Base-by-base conservation (phyloP, 768 basidiomycete genomes). In the Lactarius psammicola region DNA sequence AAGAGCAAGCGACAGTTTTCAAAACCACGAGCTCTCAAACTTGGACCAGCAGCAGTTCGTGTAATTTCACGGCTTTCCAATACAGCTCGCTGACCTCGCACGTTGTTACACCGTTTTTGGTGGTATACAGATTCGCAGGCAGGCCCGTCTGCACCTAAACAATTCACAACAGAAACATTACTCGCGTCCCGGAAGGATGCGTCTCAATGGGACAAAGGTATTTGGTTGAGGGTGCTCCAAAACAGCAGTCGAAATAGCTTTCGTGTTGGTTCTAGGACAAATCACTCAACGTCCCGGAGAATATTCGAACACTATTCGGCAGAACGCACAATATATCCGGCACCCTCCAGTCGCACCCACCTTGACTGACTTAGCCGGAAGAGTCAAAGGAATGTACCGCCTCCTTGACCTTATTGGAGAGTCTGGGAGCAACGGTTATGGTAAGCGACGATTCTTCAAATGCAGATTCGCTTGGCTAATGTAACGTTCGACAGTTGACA, bases 331-430 rank as follows among this genome's bases (percentile, higher is more conserved):
- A 38, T 15, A 20, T 49, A 55, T 10, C 34, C n/a, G 15, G 28
- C 54, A n/a, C 3, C 13, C 31, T 33, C n/a, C 18, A 20, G 28
- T 26, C 5, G 46, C 4, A 23, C n/a, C 15, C 23, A 33, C 31
- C 15, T 56, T 36, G 13, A 44, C 28, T 6, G 56, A 66, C 49
- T n/a, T 51, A 2, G 46, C 34, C 1, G 44, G 56, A 38, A 40
- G 57, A 23, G 75, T 85, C 69, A 72, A 75, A 44, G 81, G 80
- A n/a, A 75, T 85, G 76, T 84, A 80, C 73, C 78, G 83, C 2
- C 76, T 86, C 46, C 74, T 86, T 2, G 84, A 86, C 58, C 76
- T 86, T 5, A 80, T 85, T 64, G 77, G 74, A 23, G 85, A 86
- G 65, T 75, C 78, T 40, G 80, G 80, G 2, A 83, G 78, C 42